A percentile compares a stretch with the other conserved stretches of the same genome.
Evolutionary conservation across 768 basidiomycete genomes (phyloP).

Genomic region (Leccinum pellstonianum): DNA sequence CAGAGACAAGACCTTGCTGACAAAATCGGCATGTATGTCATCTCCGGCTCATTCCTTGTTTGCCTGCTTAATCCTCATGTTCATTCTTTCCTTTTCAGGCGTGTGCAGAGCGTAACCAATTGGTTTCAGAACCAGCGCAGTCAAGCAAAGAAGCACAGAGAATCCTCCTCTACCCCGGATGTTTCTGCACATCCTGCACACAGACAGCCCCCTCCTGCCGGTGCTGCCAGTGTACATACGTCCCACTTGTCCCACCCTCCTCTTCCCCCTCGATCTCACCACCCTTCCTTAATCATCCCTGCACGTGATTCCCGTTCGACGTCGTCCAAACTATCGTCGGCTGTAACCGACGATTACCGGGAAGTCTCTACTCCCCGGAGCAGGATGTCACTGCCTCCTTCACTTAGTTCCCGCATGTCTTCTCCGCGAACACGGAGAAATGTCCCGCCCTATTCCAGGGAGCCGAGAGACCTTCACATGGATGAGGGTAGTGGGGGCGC

Average conservation of each 20-base stretch:
- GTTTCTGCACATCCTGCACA: conserved; percentile 7
- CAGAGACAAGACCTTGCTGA: conserved; percentile 63
- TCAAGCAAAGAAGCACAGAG: conserved; percentile 68
- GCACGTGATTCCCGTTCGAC: conserved; percentile 19
- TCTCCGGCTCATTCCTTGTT: conserved; percentile 13
- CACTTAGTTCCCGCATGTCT: conserved; percentile 26
- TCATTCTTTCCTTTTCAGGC: conserved; percentile 45
- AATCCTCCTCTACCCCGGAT: conserved; percentile 34
- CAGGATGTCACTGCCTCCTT: conserved; percentile 33
- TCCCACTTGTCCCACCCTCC: conserved; percentile 16
- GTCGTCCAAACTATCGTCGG: conserved; percentile 13
- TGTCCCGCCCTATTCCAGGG: conserved; percentile 29
- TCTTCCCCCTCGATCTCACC: conserved; percentile 31
- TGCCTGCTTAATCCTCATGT: conserved; percentile 27
- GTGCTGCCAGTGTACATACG: conserved; percentile 1
- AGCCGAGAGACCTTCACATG: conserved; percentile 24
- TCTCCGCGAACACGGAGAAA: conserved; percentile 33
- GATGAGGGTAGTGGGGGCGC: conserved; percentile 27
- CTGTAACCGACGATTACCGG: conserved; percentile 18
- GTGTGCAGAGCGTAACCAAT: conserved; percentile 75
- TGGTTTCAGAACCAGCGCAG: conserved; percentile 89
- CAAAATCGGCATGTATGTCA: conserved; percentile 72
- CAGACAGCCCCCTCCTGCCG: conserved; percentile 17
- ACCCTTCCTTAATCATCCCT: conserved; percentile 29
- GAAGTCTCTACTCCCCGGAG: conserved; percentile 24